These are phyloP conservation scores for Tylopilus vinaceipallidus DNA, from an alignment of 768 basidiomycete genomes.

Conservation along the genomic window DNA sequence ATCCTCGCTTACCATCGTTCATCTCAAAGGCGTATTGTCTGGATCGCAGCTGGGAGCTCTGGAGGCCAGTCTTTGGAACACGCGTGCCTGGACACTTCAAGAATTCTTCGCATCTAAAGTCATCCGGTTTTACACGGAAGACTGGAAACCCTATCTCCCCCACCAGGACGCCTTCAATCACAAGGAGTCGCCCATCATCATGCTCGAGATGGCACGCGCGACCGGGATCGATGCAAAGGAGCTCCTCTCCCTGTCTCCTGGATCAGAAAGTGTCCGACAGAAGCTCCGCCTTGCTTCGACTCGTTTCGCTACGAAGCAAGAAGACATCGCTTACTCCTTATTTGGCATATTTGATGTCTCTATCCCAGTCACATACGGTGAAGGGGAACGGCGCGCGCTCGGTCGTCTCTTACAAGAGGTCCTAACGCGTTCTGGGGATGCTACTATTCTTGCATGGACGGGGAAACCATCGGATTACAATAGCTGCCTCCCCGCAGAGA, in stretches of 20 bases:
- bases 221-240: neutral
- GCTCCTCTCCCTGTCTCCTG: constrained; percentile 3
- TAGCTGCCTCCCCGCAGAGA: constrained; percentile 15
- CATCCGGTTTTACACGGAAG: constrained; percentile 10
- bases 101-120: constrained; percentile 12
- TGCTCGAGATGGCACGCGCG: constrained; percentile 9
- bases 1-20: no score
- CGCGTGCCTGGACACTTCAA: no score
- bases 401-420: constrained; percentile 9
- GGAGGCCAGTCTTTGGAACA: no score
- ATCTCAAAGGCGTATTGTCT: no score
- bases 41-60: no score
- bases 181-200: constrained; percentile 1
- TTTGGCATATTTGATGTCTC: constrained; percentile 8
- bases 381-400: constrained; percentile 10
- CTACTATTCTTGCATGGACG: constrained; percentile 7
- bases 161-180: constrained; percentile 4
- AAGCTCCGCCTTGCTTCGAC: constrained; percentile 9
- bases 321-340: constrained; percentile 13
- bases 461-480: neutral
- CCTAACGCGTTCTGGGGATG: constrained; percentile 3
- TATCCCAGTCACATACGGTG: constrained; percentile 11
- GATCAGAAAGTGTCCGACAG: neutral
- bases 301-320: constrained; percentile 11
- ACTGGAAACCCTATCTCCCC: constrained; percentile 10